A percentile compares a stretch with the other conserved stretches of the same genome.
phyloP scores from a whole-genome alignment of 305 asterid genomes.

The Plantago coronopus region DNA sequence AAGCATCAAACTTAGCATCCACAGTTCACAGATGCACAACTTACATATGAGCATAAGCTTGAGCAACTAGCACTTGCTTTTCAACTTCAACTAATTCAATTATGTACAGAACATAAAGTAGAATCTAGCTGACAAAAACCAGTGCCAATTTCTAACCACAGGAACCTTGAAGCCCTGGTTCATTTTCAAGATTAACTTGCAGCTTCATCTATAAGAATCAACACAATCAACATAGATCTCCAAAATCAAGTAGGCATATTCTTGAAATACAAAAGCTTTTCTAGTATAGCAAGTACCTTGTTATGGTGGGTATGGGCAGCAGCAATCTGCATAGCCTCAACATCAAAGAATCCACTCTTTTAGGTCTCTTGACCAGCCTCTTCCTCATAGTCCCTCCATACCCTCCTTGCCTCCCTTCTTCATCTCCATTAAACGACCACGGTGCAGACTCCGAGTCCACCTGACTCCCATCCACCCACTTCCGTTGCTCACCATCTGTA shows the following conservation, averaged over 20 bases:
- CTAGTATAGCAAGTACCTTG: slow-evolving; percentile 39
- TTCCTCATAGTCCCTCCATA: slow-evolving; percentile 60
- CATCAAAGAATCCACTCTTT: slow-evolving; percentile 84
- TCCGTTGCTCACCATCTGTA: not conserved
- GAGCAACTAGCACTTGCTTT: too few species aligned
- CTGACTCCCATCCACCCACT: slow-evolving; percentile 18
- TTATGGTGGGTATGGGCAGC: slow-evolving; percentile 53
- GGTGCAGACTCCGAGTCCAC: slow-evolving; percentile 11
- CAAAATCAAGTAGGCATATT: not conserved
- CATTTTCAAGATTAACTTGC: not conserved
- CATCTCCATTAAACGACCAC: slow-evolving; percentile 9
- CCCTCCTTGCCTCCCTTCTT: slow-evolving; percentile 30
- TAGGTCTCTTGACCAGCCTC: slow-evolving; percentile 83
- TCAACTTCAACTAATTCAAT: too few species aligned
- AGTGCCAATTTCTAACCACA: slow-evolving; percentile 1
- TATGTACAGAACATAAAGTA: too few species aligned
- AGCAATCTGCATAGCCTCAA: slow-evolving; percentile 90
- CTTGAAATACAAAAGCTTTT: not conserved
- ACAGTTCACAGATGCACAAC: too few species aligned
- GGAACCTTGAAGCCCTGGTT: not conserved
- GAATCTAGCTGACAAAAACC: too few species aligned
- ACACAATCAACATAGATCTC: too few species aligned
- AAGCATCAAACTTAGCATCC: too few species aligned
- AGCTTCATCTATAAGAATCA: not conserved
- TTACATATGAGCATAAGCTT: too few species aligned